Percentiles rank a stretch among this genome's conserved stretches.
Evolutionary conservation across 805 yeast genomes (phyloP).

Genomic region (Pachysolen tannophilus): DNA sequence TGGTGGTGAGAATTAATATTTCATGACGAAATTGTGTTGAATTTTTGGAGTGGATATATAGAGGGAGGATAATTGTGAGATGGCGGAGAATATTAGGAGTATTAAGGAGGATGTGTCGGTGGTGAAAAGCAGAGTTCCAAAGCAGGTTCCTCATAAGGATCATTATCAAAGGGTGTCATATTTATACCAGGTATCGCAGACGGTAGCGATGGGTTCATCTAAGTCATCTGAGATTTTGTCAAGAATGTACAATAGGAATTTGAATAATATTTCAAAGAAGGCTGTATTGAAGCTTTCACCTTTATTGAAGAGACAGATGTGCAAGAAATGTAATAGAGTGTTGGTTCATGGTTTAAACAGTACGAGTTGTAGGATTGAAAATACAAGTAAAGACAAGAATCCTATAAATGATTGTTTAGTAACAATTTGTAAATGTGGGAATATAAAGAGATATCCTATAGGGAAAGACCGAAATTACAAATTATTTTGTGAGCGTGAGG

Average conservation of each 20-base stretch:
- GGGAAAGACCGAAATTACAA: conserved; percentile 45
- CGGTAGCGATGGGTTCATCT: conserved; percentile 23
- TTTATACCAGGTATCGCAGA: conserved; percentile 46
- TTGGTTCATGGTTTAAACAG: conserved; percentile 38
- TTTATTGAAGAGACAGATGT: conserved; percentile 53
- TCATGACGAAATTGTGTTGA: no score
- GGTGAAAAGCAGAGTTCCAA: conserved; percentile 23
- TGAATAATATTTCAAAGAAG: conserved; percentile 59
- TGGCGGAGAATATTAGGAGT: no score
- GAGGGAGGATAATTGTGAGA: no score
- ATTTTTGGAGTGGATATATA: no score
- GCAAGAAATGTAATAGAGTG: conserved; percentile 56
- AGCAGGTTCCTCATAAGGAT: conserved; percentile 41
- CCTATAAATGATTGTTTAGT: conserved; percentile 38
- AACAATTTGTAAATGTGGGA: conserved; percentile 46
- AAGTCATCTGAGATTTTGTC: conserved; percentile 34
- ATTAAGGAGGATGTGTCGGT: no score
- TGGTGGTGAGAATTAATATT: no score
- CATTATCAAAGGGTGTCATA: conserved; percentile 53
- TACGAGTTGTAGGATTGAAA: conserved; percentile 29
- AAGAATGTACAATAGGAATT: conserved; percentile 42
- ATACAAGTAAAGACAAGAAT: conserved; percentile 27
- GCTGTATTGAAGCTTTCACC: conserved; percentile 61
- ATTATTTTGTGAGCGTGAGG: conserved; percentile 22
- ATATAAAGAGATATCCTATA: conserved; percentile 48